Conservation (phyloP, 1,139 yeast genomes). For the Suzukiozyma palmioleophila region DNA sequence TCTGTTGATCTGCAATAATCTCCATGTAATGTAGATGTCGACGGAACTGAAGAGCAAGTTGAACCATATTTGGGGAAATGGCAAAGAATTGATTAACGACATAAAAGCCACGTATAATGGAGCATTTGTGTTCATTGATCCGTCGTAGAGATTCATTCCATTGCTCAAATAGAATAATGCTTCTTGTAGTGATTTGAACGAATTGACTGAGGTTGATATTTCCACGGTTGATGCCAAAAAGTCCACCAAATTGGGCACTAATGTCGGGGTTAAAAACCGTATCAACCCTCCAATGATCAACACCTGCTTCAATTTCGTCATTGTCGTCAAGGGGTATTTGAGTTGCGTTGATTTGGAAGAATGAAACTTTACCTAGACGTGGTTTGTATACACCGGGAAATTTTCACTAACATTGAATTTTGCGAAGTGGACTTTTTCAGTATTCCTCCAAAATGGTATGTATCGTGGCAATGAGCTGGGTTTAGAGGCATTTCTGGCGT, state of each 20-base stretch:
- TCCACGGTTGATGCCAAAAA: slow-evolving; percentile 48
- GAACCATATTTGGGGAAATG: slow-evolving; percentile 18
- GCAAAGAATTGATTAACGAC: slow-evolving; percentile 30
- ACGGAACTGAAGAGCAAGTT: slow-evolving; percentile 34
- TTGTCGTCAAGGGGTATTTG: slow-evolving; percentile 4
- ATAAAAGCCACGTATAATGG: slow-evolving; percentile 62
- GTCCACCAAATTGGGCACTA: slow-evolving; percentile 28
- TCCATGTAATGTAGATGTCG: slow-evolving; percentile 40
- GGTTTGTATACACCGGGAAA: not conserved
- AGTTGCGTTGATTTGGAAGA: too few species aligned
- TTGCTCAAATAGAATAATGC: slow-evolving; percentile 69
- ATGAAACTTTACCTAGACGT: not conserved
- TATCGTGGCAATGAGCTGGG: not conserved
- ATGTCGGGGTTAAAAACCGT: slow-evolving; percentile 28
- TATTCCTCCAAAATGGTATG: not conserved
- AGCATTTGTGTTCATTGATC: slow-evolving; percentile 84
- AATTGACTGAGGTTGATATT: slow-evolving; percentile 73
- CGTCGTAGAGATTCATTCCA: slow-evolving; percentile 66
- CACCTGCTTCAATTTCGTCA: slow-evolving; percentile 23
- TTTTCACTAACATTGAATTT: not conserved
- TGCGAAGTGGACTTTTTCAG: too few species aligned
- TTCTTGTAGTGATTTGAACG: slow-evolving; percentile 66
- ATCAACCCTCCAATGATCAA: slow-evolving; percentile 26
- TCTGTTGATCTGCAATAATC: slow-evolving; percentile 35
- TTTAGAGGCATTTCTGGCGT: too few species aligned